phyloP scores from a whole-genome alignment of 495 filamentous ascomycete species.

The Aspergillus leporis region DNA sequence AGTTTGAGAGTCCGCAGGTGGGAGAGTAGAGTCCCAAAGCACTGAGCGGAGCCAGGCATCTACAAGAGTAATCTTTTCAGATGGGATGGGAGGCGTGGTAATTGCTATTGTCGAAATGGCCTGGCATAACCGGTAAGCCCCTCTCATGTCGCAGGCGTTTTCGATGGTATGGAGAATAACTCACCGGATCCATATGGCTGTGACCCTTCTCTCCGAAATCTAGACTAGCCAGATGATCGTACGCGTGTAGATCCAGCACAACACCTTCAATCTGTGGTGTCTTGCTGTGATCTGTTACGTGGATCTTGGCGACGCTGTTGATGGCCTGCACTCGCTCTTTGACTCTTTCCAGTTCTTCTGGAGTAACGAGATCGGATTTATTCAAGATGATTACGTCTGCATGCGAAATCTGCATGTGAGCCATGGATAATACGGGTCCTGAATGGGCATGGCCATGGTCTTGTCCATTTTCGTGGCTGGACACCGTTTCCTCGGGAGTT shows the following conservation, averaged over 20 bases:
- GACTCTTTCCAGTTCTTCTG: slow-evolving; percentile 63
- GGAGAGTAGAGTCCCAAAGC: slow-evolving; percentile 78
- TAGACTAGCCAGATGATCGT: slow-evolving; percentile 72
- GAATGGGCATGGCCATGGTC: slow-evolving; percentile 48
- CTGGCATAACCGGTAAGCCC: slow-evolving; percentile 38
- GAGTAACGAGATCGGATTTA: slow-evolving; percentile 85
- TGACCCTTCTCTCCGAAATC: slow-evolving; percentile 68
- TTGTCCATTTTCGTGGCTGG: slow-evolving; percentile 45
- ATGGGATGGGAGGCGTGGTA: slow-evolving; percentile 54
- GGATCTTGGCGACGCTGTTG: slow-evolving; percentile 85
- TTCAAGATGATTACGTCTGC: slow-evolving; percentile 96
- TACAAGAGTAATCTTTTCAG: slow-evolving; percentile 54
- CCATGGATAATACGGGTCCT: slow-evolving; percentile 77
- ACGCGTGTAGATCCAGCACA: slow-evolving; percentile 88
- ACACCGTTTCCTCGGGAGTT: slow-evolving; percentile 53
- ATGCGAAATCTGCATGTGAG: slow-evolving; percentile 94
- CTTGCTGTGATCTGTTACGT: slow-evolving; percentile 74
- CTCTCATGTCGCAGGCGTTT: not conserved
- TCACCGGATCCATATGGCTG: slow-evolving; percentile 81
- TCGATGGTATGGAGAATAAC: slow-evolving; percentile 17
- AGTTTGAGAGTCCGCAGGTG: slow-evolving; percentile 23
- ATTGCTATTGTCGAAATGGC: slow-evolving; percentile 86
- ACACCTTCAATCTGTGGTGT: slow-evolving; percentile 82
- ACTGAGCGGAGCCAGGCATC: slow-evolving; percentile 83
- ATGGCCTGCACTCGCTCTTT: slow-evolving; percentile 72